Evolutionary conservation across 352 stramenopile species (phyloP).

Genomic region (Paralagenidium karlingii): DNA sequence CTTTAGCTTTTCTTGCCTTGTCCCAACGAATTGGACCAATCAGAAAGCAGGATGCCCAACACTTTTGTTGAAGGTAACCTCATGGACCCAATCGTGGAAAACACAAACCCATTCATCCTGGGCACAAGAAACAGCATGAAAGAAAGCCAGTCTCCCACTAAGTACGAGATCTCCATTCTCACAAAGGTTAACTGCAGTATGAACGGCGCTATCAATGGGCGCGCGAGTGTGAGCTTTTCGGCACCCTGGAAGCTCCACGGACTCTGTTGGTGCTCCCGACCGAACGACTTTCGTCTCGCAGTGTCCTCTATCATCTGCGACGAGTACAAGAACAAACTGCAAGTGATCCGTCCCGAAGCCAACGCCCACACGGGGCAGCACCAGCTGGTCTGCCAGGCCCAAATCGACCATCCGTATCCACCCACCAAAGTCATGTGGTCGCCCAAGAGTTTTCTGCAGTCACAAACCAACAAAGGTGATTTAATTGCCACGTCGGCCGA

Average conservation of each 20-base stretch:
- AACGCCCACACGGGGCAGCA: slow-evolving; percentile 45
- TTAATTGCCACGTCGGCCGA: slow-evolving; percentile 73
- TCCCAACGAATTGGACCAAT: too few relatives aligned
- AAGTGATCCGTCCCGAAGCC: slow-evolving; percentile 18
- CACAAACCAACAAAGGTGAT: slow-evolving; percentile 30
- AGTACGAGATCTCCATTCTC: too few relatives aligned
- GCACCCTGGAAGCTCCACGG: slow-evolving; percentile 57
- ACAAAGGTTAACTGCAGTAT: too few relatives aligned
- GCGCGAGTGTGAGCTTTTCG: slow-evolving; percentile 57
- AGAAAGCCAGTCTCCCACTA: too few relatives aligned
- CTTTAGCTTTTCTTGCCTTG: too few relatives aligned
- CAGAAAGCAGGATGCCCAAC: too few relatives aligned
- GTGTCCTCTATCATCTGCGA: slow-evolving; percentile 68
- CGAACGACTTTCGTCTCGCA: slow-evolving; percentile 46
- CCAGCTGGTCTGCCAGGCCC: slow-evolving; percentile 37
- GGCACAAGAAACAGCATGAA: too few relatives aligned
- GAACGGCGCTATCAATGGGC: too few relatives aligned
- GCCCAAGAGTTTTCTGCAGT: slow-evolving; percentile 11
- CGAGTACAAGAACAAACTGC: slow-evolving; percentile 83
- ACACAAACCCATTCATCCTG: too few relatives aligned
- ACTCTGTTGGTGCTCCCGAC: slow-evolving; percentile 56
- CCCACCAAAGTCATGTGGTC: slow-evolving; percentile 85
- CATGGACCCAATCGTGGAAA: too few relatives aligned
- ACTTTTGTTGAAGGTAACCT: too few relatives aligned
- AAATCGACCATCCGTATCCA: slow-evolving; percentile 79